Base-by-base conservation (phyloP, 2,329 filamentous ascomycete species). In the Verticillium tricorpus region DNA sequence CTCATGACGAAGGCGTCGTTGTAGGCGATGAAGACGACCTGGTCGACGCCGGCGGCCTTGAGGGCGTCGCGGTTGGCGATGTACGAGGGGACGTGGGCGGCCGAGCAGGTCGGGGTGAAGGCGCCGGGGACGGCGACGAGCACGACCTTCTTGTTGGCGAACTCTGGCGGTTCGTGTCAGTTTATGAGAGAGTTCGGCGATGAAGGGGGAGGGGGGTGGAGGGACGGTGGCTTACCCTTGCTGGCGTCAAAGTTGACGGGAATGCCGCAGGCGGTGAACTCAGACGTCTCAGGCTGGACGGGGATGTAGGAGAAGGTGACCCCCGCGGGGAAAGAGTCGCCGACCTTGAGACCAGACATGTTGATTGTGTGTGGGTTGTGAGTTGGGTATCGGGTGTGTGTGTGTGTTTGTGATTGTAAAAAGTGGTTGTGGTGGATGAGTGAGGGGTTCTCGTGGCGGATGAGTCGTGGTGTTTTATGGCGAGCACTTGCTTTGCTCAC, bases 1-100 rank as follows among this genome's bases (percentile, higher is more conserved):
- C 87, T 89, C 91, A 94, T 94, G 76, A 96, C 92, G 73, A 83
- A 96, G 66, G 88, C 81, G 78, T 96, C 93, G 78, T 96, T 96
- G 81, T 81, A 89, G 63, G 92, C 90, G 71, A 96, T 89, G 72
- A 95, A 86, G 68, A 92, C 85, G 70, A 96, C 86, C 66, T 89
- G 77, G 77, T 96, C 92, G 68, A 96, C 90, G 70, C 91, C 92
- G 84, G 94, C 94, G 73, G 80, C 80, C 80, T 88, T 88, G 76
- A 96, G 82, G 72, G 89, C 81, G 60, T 85, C 80, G 68, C 89
- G 79, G 74, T 91, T 89, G 76, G 85, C 78, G 69, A 94, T 85
- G 84, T 92, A 96, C 65, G 89, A 89, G 64, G 91, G 90, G 64
- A 96, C 81, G 80, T 96, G 92, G 75, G 84, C 83, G 71, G 86